Percentiles rank a stretch among this genome's conserved stretches.
These are phyloP conservation scores for Metschnikowia vanudenii DNA, from an alignment of 805 yeast genomes.

Conservation along the genomic window DNA sequence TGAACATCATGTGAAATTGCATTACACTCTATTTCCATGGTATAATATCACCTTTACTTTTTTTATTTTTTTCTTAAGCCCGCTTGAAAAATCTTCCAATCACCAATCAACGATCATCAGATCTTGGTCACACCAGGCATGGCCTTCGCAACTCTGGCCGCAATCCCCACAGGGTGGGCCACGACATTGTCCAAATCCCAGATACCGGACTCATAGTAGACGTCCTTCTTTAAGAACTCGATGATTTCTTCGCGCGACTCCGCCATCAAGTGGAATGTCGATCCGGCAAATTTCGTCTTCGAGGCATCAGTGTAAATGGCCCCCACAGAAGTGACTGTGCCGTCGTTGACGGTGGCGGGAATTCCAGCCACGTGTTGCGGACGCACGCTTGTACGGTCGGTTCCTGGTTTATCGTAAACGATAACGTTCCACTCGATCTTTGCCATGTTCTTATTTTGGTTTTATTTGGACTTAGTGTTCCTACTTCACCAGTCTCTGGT, in stretches of 20 bases:
- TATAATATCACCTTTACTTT: too few relatives aligned
- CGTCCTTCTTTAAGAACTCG: conserved; percentile 61
- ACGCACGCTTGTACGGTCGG: conserved; percentile 54
- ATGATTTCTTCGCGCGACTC: conserved; percentile 63
- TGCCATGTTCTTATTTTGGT: conserved; percentile 13
- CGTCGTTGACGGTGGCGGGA: conserved; percentile 40
- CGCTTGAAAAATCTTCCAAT: too few relatives aligned
- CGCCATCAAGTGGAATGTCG: conserved; percentile 61
- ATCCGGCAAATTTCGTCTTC: conserved; percentile 62
- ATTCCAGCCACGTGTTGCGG: conserved; percentile 52
- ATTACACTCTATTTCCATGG: too few relatives aligned
- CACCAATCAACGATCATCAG: neutral
- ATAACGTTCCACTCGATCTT: conserved; percentile 48
- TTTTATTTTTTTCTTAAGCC: neutral
- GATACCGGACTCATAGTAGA: conserved; percentile 61
- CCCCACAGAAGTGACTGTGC: conserved; percentile 46
- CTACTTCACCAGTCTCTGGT: too few relatives aligned
- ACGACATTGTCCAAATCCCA: conserved; percentile 71
- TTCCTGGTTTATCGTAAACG: conserved; percentile 66
- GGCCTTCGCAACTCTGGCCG: conserved; percentile 34
- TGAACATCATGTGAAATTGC: too few relatives aligned
- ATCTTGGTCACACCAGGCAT: conserved; percentile 30
- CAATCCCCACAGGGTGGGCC: conserved; percentile 51
- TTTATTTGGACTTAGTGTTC: too few relatives aligned
- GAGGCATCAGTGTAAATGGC: conserved; percentile 49